Base-by-base conservation (phyloP, 1,284 basidiomycete species). In the Boletus austroedulis region DNA sequence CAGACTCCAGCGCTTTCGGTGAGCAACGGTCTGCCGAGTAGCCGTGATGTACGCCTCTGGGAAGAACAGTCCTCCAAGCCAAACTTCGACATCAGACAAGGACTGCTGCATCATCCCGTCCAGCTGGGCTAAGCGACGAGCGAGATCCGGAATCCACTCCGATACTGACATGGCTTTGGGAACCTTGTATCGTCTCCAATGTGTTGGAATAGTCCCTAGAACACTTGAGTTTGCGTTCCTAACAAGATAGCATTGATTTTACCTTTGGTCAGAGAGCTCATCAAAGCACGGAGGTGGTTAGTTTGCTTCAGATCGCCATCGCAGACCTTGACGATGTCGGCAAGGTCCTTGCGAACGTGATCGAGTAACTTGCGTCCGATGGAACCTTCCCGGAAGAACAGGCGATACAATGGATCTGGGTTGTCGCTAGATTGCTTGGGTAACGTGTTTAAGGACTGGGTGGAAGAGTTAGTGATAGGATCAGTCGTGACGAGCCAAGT, bases 31-130 rank as follows among this genome's bases (percentile, higher is more conserved):
- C 75, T 98, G 95, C 54, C 95, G 83, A 2, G 94, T 95, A 1
- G 95, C 95, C 1, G 95, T 97, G 66, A 98, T 83, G 73, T 94
- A 97, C 4, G 94, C 94, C 69, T 95, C 93, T 1, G 95, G 95
- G 82, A 93, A 95, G 83, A 98, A 97, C 53, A 98, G 74, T 1
- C 92, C 92, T 34, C 95, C 94, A 15, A 97, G 82, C 90, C 92
- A 94, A 40, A 93, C 89, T 71, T 91, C 88, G 36, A 94, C 80
- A 61, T 91, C 80, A 62, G 79, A 83, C 58, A 91, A 75, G 65
- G 82, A 84, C 62, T 73, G 71, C 21, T 88, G 84, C 56, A 87
- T 78, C 8, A 96, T 87, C n/a, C 78, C 75, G 58, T 93, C 85
- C 38, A 98, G 81, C 71, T 97, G 95, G 23, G 75, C 81, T 40